These are phyloP conservation scores for Aureobasidium sp. DNA, from an alignment of 2,329 filamentous ascomycete genomes.

Conservation along the genomic window DNA sequence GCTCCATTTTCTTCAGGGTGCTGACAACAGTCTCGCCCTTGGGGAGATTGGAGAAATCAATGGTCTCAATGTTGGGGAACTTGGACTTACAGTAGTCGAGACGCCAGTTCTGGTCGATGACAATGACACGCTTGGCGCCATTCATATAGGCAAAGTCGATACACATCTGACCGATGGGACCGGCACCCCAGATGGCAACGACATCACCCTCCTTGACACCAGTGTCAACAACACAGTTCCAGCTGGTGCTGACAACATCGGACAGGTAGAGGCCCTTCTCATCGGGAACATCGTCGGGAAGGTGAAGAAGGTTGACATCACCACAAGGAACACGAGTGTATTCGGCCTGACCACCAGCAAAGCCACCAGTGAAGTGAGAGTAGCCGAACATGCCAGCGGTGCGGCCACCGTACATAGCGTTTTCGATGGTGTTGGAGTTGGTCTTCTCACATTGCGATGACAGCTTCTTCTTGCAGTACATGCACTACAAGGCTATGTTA, in stretches of 20 bases:
- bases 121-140: conserved; percentile 67
- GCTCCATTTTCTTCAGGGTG: conserved; percentile 65
- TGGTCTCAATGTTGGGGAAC: conserved; percentile 57
- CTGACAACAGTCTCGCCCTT: conserved; percentile 56
- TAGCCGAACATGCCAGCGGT: conserved; percentile 61
- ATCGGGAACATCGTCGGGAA: conserved; percentile 73
- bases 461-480: conserved; percentile 70
- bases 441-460: conserved; percentile 76
- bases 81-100: conserved; percentile 61
- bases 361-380: conserved; percentile 71
- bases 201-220: conserved; percentile 69
- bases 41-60: conserved; percentile 63
- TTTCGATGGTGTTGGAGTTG: conserved; percentile 63
- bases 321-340: conserved; percentile 76
- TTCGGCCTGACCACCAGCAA: conserved; percentile 81
- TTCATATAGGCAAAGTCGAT: conserved; percentile 62
- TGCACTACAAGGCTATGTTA: conserved; percentile 43
- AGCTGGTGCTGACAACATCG: conserved; percentile 72
- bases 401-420: conserved; percentile 70
- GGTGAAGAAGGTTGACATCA: conserved; percentile 71
- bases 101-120: conserved; percentile 69
- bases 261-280: conserved; percentile 78
- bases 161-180: conserved; percentile 76
- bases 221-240: conserved; percentile 77
- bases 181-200: conserved; percentile 81